These are phyloP conservation scores for Calonectria honghensis DNA, from an alignment of 2,329 filamentous ascomycete genomes.

Conservation along the genomic window DNA sequence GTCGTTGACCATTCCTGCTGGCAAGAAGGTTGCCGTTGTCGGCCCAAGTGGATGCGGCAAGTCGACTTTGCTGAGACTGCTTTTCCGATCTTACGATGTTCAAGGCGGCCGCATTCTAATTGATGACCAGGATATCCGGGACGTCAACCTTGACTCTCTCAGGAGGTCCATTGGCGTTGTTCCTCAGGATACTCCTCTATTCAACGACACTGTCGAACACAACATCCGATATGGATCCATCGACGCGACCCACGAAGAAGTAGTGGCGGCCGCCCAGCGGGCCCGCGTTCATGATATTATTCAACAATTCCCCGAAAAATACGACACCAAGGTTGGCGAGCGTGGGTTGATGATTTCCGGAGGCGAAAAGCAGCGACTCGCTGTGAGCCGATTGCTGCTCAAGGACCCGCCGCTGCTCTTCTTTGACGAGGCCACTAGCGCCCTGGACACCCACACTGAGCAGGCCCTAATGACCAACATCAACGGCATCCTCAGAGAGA, in stretches of 20 bases:
- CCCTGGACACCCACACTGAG: constrained; percentile 94
- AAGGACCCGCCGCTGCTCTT: constrained; percentile 94
- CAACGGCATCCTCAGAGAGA: constrained; percentile 92
- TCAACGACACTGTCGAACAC: constrained; percentile 96
- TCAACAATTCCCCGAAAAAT: constrained; percentile 87
- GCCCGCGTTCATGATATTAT: constrained; percentile 92
- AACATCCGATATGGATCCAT: constrained; percentile 96
- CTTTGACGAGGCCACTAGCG: constrained; percentile 96
- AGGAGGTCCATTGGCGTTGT: constrained; percentile 94
- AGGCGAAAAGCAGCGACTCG: constrained; percentile 93
- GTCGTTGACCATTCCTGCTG: constrained; percentile 91
- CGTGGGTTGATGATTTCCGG: constrained; percentile 97
- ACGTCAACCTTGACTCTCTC: constrained; percentile 88
- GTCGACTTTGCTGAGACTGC: constrained; percentile 90
- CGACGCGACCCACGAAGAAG: constrained; percentile 81
- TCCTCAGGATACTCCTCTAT: constrained; percentile 96
- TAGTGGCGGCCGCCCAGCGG: constrained; percentile 85
- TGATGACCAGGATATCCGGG: constrained; percentile 92
- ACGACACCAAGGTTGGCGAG: constrained; percentile 93
- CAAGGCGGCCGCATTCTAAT: constrained; percentile 90
- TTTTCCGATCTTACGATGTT: constrained; percentile 96
- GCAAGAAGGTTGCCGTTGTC: constrained; percentile 96
- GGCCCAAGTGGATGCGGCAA: constrained; percentile 97
- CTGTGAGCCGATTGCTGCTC: constrained; percentile 87
- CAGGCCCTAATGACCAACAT: constrained; percentile 93